These are phyloP conservation scores for Shiraia bambusicola DNA, from an alignment of 2,329 filamentous ascomycete species.

Conservation along the genomic window DNA sequence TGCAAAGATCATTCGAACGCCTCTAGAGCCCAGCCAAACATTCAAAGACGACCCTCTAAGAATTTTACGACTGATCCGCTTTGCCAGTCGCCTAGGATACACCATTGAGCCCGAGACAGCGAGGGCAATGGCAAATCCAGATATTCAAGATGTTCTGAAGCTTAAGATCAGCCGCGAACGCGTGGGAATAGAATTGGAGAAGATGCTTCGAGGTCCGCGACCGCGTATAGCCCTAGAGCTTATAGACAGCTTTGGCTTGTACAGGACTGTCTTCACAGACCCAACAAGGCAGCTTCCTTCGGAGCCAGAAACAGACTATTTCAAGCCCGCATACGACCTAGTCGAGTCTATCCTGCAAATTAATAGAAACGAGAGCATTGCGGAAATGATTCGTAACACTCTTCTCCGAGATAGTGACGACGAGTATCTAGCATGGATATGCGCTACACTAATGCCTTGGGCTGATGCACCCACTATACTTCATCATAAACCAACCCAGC, in stretches of 20 bases:
- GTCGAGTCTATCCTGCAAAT: conserved; percentile 45
- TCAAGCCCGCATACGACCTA: conserved; percentile 64
- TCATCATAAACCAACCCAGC: conserved; percentile 49
- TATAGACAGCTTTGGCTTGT: conserved; percentile 67
- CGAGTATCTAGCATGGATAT: conserved; percentile 72
- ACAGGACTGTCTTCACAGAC: conserved; percentile 73
- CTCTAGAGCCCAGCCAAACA: conserved; percentile 83
- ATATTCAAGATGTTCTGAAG: conserved; percentile 76
- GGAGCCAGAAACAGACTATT: conserved; percentile 60
- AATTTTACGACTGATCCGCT: conserved; percentile 82
- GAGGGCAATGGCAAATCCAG: conserved; percentile 71
- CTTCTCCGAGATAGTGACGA: conserved; percentile 67
- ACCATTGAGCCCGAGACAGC: conserved; percentile 70
- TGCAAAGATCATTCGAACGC: conserved; percentile 74
- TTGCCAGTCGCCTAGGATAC: conserved; percentile 83
- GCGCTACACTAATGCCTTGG: conserved; percentile 77
- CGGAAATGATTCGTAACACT: conserved; percentile 43
- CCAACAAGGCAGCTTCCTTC: conserved; percentile 57
- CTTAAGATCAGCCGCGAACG: conserved; percentile 91
- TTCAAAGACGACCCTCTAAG: conserved; percentile 93
- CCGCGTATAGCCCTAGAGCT: conserved; percentile 64
- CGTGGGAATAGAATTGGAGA: conserved; percentile 83
- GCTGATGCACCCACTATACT: conserved; percentile 52
- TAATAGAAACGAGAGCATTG: conserved; percentile 19
- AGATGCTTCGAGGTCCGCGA: conserved; percentile 75